phyloP scores from a whole-genome alignment of 192 early-diverging fungal species.

The Coemansia sp. region DNA sequence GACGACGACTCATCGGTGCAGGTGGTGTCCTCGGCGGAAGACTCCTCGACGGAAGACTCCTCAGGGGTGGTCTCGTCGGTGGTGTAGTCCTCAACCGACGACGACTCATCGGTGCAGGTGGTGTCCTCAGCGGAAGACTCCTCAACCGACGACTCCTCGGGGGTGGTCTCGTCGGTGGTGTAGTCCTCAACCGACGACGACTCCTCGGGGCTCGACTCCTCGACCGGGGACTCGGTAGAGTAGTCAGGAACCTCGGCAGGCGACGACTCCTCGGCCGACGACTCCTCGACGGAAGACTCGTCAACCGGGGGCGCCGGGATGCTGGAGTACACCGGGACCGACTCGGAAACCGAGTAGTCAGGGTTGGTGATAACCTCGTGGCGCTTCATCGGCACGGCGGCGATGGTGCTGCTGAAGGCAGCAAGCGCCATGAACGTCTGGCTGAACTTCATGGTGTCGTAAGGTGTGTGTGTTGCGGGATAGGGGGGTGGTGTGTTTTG shows the following conservation, averaged over 20 bases:
- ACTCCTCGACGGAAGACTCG: neutral
- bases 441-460: slow-evolving; percentile 54
- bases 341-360: slow-evolving; percentile 8
- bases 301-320: slow-evolving; percentile 11
- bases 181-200: neutral
- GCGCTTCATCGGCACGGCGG: slow-evolving; percentile 47
- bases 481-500: slow-evolving; percentile 17
- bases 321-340: slow-evolving; percentile 9
- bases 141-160: slow-evolving; percentile 3
- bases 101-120: neutral
- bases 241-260: slow-evolving; percentile 7
- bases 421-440: slow-evolving; percentile 51
- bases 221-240: neutral
- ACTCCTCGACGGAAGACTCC: slow-evolving; percentile 13
- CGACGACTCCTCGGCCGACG: neutral
- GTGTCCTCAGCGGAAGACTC: neutral
- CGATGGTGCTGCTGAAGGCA: slow-evolving; percentile 45
- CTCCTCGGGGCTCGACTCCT: slow-evolving; percentile 7
- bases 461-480: slow-evolving; percentile 25
- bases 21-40: neutral
- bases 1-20: slow-evolving; percentile 1
- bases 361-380: slow-evolving; percentile 11
- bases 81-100: slow-evolving; percentile 15
- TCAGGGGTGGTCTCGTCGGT: neutral
- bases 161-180: slow-evolving; percentile 4